phyloP scores from a whole-genome alignment of 2,329 filamentous ascomycete species.

The Aspergillus fijiensis region DNA sequence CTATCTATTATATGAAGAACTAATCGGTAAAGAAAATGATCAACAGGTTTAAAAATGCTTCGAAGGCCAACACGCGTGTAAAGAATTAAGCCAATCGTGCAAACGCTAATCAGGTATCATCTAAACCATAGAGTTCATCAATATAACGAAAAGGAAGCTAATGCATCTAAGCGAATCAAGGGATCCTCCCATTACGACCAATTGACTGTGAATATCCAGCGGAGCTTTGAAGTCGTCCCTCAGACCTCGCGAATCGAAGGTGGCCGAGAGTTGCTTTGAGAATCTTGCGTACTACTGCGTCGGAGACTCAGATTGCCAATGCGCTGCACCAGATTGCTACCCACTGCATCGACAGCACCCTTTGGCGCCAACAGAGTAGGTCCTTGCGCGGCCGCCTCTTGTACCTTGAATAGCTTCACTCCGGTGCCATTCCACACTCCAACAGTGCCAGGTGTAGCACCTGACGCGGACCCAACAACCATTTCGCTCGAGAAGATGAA shows the following conservation, averaged over 20 bases:
- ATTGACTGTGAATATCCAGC: not conserved
- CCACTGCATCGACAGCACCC: constrained; percentile 89
- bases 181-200: not conserved
- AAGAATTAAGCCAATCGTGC: constrained; percentile 6
- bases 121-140: constrained; percentile 14
- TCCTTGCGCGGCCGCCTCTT: constrained; percentile 76
- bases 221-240: not conserved
- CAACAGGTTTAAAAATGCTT: not conserved
- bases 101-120: constrained; percentile 24
- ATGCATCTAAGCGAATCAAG: constrained; percentile 7
- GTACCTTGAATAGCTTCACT: constrained; percentile 85
- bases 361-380: constrained; percentile 80
- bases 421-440: constrained; percentile 92
- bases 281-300: constrained; percentile 35
- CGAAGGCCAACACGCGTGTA: not conserved
- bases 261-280: constrained; percentile 28
- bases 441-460: constrained; percentile 71
- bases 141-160: constrained; percentile 9
- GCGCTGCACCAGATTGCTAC: constrained; percentile 81
- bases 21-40: constrained; percentile 1
- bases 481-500: constrained; percentile 90
- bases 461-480: constrained; percentile 53
- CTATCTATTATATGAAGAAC: not conserved
- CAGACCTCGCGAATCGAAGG: constrained; percentile 41
- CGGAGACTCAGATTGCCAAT: constrained; percentile 77